phyloP scores from a whole-genome alignment of 805 yeast genomes.

The Metschnikowia picachoensis region DNA sequence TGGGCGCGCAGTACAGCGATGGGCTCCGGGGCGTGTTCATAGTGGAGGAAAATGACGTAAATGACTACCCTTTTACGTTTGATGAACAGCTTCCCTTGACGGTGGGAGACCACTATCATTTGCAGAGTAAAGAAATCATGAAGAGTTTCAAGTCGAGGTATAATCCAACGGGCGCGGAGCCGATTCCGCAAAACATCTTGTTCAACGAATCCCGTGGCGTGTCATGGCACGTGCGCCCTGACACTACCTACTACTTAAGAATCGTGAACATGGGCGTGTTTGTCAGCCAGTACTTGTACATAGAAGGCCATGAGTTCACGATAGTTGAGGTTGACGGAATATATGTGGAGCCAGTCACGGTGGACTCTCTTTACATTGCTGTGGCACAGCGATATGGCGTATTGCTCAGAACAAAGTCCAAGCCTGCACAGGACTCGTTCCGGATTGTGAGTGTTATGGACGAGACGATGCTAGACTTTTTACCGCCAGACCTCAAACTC shows the following conservation, averaged over 20 bases:
- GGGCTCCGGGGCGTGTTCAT: constrained; percentile 70
- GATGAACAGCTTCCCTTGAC: constrained; percentile 61
- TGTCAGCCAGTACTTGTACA: constrained; percentile 54
- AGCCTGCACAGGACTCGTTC: constrained; percentile 30
- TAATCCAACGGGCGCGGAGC: constrained; percentile 85
- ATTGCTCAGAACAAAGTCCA: constrained; percentile 57
- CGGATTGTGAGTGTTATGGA: constrained; percentile 63
- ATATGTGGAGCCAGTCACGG: constrained; percentile 53
- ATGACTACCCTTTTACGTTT: constrained; percentile 47
- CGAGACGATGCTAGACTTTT: constrained; percentile 61
- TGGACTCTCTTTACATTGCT: constrained; percentile 57
- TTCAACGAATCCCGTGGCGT: constrained; percentile 62
- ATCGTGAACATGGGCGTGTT: constrained; percentile 67
- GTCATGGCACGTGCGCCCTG: constrained; percentile 52
- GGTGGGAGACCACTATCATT: constrained; percentile 63
- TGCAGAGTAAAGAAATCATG: constrained; percentile 44
- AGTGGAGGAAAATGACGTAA: constrained; percentile 49
- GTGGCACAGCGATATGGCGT: constrained; percentile 83
- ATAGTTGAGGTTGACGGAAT: constrained; percentile 47
- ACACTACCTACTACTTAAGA: constrained; percentile 61
- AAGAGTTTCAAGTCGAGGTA: constrained; percentile 53
- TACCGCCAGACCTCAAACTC: constrained; percentile 56
- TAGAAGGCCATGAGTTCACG: constrained; percentile 40
- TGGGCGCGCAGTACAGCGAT: constrained; percentile 74
- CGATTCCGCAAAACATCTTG: constrained; percentile 63